Evolutionary conservation across 805 yeast genomes (phyloP).

Genomic region (Starmerella gropengiesseri): DNA sequence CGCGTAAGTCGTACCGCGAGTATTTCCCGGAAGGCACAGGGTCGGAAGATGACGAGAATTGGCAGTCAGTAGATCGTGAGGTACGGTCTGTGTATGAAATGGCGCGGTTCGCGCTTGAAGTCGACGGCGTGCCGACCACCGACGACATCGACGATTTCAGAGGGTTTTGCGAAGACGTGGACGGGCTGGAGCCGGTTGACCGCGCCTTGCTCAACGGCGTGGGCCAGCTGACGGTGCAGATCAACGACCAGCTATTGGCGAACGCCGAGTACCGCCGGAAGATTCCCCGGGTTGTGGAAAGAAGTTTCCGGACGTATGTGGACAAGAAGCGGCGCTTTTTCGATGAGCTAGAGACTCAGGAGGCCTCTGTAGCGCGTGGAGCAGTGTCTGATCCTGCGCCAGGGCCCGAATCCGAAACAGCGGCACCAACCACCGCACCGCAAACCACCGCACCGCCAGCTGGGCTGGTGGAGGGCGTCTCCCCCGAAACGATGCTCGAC

Average conservation of each 20-base stretch:
- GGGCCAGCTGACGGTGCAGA: conserved; percentile 1
- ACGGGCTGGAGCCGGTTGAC: conserved; percentile 23
- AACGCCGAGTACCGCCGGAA: conserved; percentile 11
- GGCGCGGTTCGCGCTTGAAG: conserved; percentile 43
- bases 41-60: conserved; percentile 37
- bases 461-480: background rate
- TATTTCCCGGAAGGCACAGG: conserved; percentile 39
- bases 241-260: conserved; percentile 9
- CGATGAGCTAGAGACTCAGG: background rate
- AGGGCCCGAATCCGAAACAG: too few species aligned
- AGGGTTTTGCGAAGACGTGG: conserved; percentile 20
- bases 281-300: conserved; percentile 12
- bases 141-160: conserved; percentile 17
- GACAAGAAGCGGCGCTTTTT: conserved; percentile 4
- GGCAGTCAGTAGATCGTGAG: conserved; percentile 25
- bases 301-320: conserved; percentile 5
- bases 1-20: conserved; percentile 29
- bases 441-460: background rate
- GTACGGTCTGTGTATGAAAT: conserved; percentile 46
- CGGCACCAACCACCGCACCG: too few species aligned
- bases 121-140: conserved; percentile 39
- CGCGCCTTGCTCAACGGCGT: conserved; percentile 11
- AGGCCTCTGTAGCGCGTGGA: background rate
- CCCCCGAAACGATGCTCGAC: background rate
- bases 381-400: too few species aligned